Base-by-base conservation (phyloP, 2,329 filamentous ascomycete genomes). In the Botrytis byssoidea region DNA sequence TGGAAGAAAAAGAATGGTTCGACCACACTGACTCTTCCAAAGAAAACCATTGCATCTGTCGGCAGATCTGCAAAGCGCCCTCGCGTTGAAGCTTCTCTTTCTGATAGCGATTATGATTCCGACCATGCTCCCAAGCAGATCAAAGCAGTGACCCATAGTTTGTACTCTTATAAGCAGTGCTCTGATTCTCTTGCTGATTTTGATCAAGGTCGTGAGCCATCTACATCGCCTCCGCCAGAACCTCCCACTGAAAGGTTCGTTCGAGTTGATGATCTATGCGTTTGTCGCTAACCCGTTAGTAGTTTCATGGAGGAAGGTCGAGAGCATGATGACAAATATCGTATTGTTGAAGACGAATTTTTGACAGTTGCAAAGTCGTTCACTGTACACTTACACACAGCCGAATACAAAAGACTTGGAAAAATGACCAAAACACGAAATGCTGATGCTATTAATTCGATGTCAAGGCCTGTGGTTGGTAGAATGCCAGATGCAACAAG, bases 341-440 rank as follows among this genome's bases (percentile, higher is more conserved):
- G 92, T 78, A 95, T 95, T 91, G 93, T 96, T 0, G 93, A 95
- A 81, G 93, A 96, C 78, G 93, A 95, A 77, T 89, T 96, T 76
- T 83, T 91, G 32, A 83, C 87, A 25, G 88, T 90, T 0, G 93
- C 93, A 0, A 88, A 89, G 70, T 83, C 85, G 4, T 95, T 93
- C 82, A 95, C 93, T 0, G 86, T 87, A 8, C 92, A 94, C 81
- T 86, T 95, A 2, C 92, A 95, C 80, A 88, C 90, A n/a, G 91
- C 90, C 25, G 92, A 94, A 81, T 95, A 95, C 80, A 85, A 89
- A 74, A 87, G 90, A 6, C 86, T 93, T 63, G 92, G 91, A 81
- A 83, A 84, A 48, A 83, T 85, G 51, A 88, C 89, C 5, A 87
- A 84, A 76, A 80, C 84, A 16, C 85, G 87, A 68, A 90, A 90